A percentile compares a stretch with the other conserved stretches of the same genome.
These are phyloP conservation scores for Populus davidiana DNA, from an alignment of 345 rosid genomes.

Conservation along the genomic window DNA sequence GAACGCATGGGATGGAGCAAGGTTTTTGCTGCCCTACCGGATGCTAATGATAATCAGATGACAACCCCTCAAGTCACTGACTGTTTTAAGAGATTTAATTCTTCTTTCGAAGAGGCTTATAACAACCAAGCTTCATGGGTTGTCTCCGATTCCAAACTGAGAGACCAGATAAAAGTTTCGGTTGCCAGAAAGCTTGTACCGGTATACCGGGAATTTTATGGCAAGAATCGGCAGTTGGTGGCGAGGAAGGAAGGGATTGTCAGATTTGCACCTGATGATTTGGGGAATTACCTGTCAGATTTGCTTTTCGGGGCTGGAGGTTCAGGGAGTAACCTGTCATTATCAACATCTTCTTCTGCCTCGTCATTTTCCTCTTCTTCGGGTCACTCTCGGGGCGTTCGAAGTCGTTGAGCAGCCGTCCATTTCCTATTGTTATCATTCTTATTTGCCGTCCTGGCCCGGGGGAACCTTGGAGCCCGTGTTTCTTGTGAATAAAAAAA, in stretches of 20 bases:
- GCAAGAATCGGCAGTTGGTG: constrained; percentile 24
- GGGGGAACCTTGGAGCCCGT: neutral
- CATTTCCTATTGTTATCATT: too few relatives aligned
- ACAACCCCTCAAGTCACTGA: constrained; percentile 31
- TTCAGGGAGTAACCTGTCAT: constrained; percentile 38
- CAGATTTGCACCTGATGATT: constrained; percentile 60
- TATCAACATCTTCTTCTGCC: constrained; percentile 16
- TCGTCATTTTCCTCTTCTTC: constrained; percentile 10
- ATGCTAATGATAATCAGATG: constrained; percentile 25
- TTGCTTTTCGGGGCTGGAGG: constrained; percentile 36
- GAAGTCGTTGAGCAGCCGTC: neutral
- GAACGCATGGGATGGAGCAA: constrained; percentile 67
- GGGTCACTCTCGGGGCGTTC: constrained; percentile 1
- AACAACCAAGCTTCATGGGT: constrained; percentile 58
- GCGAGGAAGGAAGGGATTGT: constrained; percentile 32
- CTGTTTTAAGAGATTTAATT: constrained; percentile 47
- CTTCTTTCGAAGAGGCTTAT: constrained; percentile 52
- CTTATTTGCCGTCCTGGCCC: neutral
- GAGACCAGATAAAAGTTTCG: constrained; percentile 57
- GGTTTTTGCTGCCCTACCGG: constrained; percentile 48
- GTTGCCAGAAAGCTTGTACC: constrained; percentile 42
- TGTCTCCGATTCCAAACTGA: constrained; percentile 47
- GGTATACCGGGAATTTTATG: constrained; percentile 50
- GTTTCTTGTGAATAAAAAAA: neutral
- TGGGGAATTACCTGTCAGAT: constrained; percentile 53